Base-by-base conservation (phyloP, 1,284 basidiomycete genomes). In the Ceratobasidium sp. region DNA sequence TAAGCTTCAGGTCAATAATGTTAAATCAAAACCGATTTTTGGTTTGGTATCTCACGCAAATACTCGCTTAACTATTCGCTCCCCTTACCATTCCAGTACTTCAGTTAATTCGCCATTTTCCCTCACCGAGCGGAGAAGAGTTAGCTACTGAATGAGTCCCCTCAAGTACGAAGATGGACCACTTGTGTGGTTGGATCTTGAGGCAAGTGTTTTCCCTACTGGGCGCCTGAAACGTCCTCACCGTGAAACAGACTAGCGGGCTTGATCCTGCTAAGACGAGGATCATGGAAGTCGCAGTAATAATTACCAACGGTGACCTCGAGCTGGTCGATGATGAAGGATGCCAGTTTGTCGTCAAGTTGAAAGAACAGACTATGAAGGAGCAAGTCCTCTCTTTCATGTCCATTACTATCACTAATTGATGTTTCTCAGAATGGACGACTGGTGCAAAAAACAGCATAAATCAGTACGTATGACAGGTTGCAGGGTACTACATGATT, bases 141-240 rank as follows among this genome's bases (percentile, higher is more conserved):
- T n/a, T 5, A 39, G 15, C 15, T 28, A 20, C 55, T n/a, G 9
- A 64, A 75, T 64, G 72, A 64, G 51, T 15, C 78, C 82, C 13
- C 77, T 83, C 23, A 39, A 20, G 28, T 89, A 87, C 61, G 82
- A 86, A 6, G 88, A 90, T 23, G 93, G 93, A 0, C 94, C 95
- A 10, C 85, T 96, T 67, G 93, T 96, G 1, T 96, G 95, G 95
- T 90, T 96, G 69, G 95, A 96, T 84, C 95, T 94, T 82, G 95
- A 96, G 73, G 80, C 77, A 49, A 42, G 77, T 33, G 13, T 23
- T 56, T 4, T 40, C 33, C 33, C 33, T 33, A 33, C 60, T 42
- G 3, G 13, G 33, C 18, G 7, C 18, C 23, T 26, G 23, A 42
- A 9, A n/a, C 28, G 20, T n/a, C 28, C 18, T 56, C 9, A 40